Conservation (phyloP, 169 alveolate species). For the Plasmodium yoelii region DNA sequence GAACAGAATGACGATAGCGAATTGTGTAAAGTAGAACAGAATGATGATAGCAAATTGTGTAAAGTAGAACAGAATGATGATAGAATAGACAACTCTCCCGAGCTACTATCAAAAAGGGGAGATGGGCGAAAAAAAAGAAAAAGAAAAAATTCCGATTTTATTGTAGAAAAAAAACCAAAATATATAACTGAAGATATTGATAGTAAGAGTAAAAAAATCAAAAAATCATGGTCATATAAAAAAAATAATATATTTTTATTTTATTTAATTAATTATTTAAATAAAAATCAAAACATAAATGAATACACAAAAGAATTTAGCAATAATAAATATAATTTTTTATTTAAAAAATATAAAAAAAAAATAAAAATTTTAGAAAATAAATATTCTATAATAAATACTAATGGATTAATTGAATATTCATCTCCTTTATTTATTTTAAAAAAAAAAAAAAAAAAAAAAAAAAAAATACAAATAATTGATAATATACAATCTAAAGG, state of each 20-base stretch:
- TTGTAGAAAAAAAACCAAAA: not conserved
- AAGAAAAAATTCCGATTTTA: not conserved
- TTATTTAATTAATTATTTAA: constrained; percentile 34
- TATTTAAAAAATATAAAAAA: constrained; percentile 54
- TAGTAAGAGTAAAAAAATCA: no score
- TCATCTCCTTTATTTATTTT: constrained; percentile 33
- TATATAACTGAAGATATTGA: not conserved
- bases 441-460: constrained; percentile 11
- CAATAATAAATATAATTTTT: constrained; percentile 21
- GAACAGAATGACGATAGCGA: no score
- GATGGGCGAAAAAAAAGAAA: not conserved
- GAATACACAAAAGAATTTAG: constrained; percentile 50
- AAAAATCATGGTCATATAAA: not conserved
- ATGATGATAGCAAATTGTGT: no score
- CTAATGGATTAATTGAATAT: constrained; percentile 31
- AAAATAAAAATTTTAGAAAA: constrained; percentile 43
- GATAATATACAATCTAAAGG: constrained; percentile 39
- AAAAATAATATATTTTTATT: constrained; percentile 30
- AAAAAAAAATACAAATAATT: not conserved
- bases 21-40: no score
- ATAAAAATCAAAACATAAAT: constrained; percentile 24
- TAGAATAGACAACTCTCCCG: not conserved
- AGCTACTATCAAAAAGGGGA: not conserved
- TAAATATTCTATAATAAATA: constrained; percentile 32
- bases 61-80: no score